Percentiles rank a stretch among this genome's conserved stretches.
Conservation (phyloP, 2,329 filamentous ascomycete genomes). For the Diaporthe sp. region DNA sequence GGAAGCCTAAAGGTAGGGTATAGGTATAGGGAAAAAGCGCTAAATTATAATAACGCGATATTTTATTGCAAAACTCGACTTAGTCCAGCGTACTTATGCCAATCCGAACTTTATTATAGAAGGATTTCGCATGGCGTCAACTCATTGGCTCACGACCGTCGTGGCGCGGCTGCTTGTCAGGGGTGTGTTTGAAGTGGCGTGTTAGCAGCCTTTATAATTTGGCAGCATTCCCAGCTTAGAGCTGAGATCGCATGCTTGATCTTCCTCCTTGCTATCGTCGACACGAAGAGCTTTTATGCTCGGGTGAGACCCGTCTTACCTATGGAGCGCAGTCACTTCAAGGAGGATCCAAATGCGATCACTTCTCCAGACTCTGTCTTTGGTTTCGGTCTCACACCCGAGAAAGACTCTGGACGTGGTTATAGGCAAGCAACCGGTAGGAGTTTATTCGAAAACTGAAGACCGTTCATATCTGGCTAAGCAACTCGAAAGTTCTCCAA, state of each 20-base stretch:
- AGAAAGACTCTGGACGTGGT: neutral
- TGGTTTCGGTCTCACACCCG: neutral
- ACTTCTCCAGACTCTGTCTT: slow-evolving; percentile 1
- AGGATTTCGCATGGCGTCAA: slow-evolving; percentile 1
- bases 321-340: slow-evolving; percentile 4
- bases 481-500: neutral
- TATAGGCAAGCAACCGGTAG: neutral
- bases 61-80: too few relatives aligned
- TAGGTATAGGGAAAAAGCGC: too few relatives aligned
- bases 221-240: neutral
- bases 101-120: neutral
- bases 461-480: neutral
- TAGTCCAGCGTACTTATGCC: neutral
- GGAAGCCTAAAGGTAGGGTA: too few relatives aligned
- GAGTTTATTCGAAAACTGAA: neutral
- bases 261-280: neutral
- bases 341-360: neutral
- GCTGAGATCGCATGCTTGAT: neutral
- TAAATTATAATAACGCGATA: too few relatives aligned
- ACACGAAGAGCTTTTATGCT: neutral
- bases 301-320: neutral
- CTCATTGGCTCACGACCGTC: neutral
- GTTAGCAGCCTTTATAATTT: slow-evolving; percentile 1
- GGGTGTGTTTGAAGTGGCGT: slow-evolving; percentile 1
- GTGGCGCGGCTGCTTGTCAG: neutral